These are phyloP conservation scores for Achaetomiella virescens DNA, from an alignment of 495 filamentous ascomycete genomes.

Conservation along the genomic window DNA sequence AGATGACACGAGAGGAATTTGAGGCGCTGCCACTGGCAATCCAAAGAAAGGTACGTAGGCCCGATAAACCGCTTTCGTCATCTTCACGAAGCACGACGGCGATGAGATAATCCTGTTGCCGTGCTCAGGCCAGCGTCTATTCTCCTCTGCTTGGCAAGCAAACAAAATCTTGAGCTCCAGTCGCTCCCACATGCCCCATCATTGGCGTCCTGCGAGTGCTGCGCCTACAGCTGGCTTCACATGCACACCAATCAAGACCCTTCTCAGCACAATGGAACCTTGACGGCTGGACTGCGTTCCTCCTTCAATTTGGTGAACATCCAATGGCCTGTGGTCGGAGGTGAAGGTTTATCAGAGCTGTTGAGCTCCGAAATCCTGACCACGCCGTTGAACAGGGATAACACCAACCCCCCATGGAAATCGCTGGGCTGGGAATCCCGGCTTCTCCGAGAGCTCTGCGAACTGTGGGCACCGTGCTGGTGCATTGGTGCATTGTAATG, in stretches of 20 bases:
- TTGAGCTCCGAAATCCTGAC: no score
- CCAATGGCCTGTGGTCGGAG: no score
- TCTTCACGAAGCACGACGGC: constrained; percentile 1
- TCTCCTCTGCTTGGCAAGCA: no score
- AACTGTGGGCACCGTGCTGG: not conserved
- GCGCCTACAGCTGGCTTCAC: not conserved
- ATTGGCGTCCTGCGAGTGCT: not conserved
- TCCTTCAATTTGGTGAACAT: no score
- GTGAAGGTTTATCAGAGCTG: no score
- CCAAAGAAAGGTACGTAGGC: constrained; percentile 48
- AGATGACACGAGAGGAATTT: constrained; percentile 34
- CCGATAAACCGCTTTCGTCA: constrained; percentile 10
- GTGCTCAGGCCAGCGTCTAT: no score
- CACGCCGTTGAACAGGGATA: not conserved
- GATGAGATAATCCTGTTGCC: not conserved
- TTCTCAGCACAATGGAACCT: not conserved
- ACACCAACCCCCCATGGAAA: not conserved
- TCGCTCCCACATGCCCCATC: constrained; percentile 5
- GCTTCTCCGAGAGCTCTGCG: not conserved
- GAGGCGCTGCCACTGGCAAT: constrained; percentile 53
- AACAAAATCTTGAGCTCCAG: not conserved
- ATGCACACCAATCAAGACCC: not conserved
- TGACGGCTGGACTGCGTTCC: no score
- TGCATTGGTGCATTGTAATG: not conserved
- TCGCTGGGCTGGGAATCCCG: constrained; percentile 11